Base-by-base conservation (phyloP, 306 rosid genomes). In the Chamaecrista fasciculata region DNA sequence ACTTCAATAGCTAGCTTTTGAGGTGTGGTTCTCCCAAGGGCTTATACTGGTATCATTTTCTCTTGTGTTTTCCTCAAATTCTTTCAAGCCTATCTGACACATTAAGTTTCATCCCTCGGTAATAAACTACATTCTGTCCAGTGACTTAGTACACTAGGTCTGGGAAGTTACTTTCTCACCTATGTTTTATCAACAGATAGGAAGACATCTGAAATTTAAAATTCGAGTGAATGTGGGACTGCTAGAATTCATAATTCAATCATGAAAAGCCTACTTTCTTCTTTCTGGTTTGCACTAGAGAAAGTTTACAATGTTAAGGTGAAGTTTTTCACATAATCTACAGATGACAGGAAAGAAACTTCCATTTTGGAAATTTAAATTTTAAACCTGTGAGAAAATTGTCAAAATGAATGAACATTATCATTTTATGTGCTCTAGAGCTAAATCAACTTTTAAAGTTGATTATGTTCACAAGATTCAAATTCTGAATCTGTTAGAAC, bases 161-260 rank as follows among this genome's bases (percentile, higher is more conserved):
- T 69, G 14, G 70, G 4, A 50, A 71, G 26, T 26, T 28, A 40
- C 15, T 20, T 33, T n/a, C 58, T 31, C 11, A 46, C 44, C 46
- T n/a, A 25, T 37, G 8, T 76, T 23, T 11, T 47, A 15, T 57
- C 11, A 53, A 25, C 24, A 58, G 29, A 9, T 71, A 23, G 53
- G 70, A 55, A 31, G 29, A 39, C 9, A 19, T 23, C 76, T 70
- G 72, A 23, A 75, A 21, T 26, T 51, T 44, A 28, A 39, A 59
- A 8, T 56, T 43, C 57, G 39, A 6, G 52, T 42, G 28, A 14
- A 31, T 28, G 10, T 29, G 15, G 25, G 18, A 18, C 44, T 61
- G 62, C 40, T 50, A 12, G 55, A 73, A 34, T 50, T 34, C 42
- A 23, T 42, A 42, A 34, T 50, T 66, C 33, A 21, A 65, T 61